Evolutionary conservation across 306 rosid genomes (phyloP), one percentile per base, ranked within the genome.

Genomic region (Lupinus albus): DNA sequence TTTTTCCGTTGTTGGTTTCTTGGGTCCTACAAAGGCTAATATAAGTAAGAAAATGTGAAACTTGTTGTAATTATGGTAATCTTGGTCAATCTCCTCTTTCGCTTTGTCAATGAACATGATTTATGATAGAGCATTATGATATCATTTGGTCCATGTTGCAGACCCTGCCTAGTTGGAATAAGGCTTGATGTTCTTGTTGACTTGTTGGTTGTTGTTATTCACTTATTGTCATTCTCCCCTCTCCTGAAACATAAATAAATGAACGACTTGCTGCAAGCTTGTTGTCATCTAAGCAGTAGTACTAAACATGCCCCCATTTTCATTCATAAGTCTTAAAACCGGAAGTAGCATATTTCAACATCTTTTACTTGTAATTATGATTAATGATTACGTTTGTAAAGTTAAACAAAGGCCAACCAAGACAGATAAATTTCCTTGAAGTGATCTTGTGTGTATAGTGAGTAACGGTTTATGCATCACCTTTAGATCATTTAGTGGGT

Each of bases 341-440:
- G 47, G 25, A 39, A 51, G 41, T 72, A 56, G 15, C 30, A 62
- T 17, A 12, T 28, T 45, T 8, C 32, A 51, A 15, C 44, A 35
- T n/a, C 13, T 62, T 61, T 51, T 60, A 10, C 30, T 39, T 58
- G 51, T 36, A 41, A 44, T 76, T 63, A 49, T 64, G 39, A 56
- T 56, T 41, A 55, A 49, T 64, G 57, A 17, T 55, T 44, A 32
- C 47, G 48, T 33, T 14, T 57, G 30, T 62, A 33, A 33, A 53
- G 51, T 33, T 46, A 44, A 76, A 14, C 61, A 63, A 56, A 18
- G 51, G 47, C 41, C 12, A 8, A 70, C 20, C 46, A 18, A 36
- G 67, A 25, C 30, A 2, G 30, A 25, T 20, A 20, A 20, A 20
- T 1, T 2, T 20, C 25, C 25, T 20, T 20, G 2, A 20, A 20